Conservation (phyloP, 768 basidiomycete genomes). For the Trametes cinnabarina region DNA sequence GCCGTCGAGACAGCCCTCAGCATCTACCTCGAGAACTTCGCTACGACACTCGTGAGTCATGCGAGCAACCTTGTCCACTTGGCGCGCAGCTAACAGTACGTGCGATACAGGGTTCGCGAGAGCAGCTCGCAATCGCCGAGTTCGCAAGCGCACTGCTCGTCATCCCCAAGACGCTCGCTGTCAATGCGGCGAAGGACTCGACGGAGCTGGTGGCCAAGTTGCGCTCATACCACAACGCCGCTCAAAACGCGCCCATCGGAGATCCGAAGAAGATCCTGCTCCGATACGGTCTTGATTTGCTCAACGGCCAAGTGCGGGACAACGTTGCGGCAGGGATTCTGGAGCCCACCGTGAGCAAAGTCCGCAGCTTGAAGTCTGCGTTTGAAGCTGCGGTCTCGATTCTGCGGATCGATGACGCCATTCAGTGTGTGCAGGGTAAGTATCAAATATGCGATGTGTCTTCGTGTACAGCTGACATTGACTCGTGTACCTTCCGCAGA, state of each 20-base stretch:
- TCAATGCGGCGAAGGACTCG: conserved; percentile 98
- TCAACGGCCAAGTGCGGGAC: conserved; percentile 94
- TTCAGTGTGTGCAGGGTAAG: conserved; percentile 84
- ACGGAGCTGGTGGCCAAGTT: conserved; percentile 97
- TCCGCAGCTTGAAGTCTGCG: conserved; percentile 94
- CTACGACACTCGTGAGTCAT: conserved; percentile 83
- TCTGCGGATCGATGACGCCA: conserved; percentile 94
- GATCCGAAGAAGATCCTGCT: conserved; percentile 90
- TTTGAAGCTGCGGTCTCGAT: conserved; percentile 95
- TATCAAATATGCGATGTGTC: conserved; percentile 13
- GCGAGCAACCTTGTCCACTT: neutral
- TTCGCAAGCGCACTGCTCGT: conserved; percentile 90
- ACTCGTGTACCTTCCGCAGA: conserved; percentile 42
- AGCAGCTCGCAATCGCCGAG: conserved; percentile 99
- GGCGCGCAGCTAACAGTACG: neutral
- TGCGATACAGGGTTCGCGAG: conserved; percentile 79
- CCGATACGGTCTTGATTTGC: conserved; percentile 91
- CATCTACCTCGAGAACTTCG: conserved; percentile 98
- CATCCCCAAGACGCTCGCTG: conserved; percentile 95
- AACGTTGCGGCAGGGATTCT: conserved; percentile 91
- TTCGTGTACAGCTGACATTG: neutral
- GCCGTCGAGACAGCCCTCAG: conserved; percentile 96
- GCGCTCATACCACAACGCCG: conserved; percentile 94
- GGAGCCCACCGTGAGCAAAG: conserved; percentile 96
- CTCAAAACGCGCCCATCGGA: conserved; percentile 85